A percentile compares a stretch with the other conserved stretches of the same genome.
phyloP scores from a whole-genome alignment of 768 basidiomycete species.

The Ramaria rubella region DNA sequence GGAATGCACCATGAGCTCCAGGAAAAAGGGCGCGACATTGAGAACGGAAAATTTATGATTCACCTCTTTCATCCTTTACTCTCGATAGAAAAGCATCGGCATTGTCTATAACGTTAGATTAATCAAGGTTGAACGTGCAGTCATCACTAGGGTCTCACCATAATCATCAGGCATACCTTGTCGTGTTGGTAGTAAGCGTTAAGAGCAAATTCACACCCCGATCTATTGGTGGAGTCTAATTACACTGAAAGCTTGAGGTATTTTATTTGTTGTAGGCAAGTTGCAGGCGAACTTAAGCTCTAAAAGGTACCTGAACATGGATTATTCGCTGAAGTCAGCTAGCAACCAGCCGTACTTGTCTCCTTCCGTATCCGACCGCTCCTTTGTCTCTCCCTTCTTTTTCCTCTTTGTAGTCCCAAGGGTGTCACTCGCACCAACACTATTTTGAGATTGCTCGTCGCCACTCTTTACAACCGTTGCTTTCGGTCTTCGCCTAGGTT shows the following conservation, averaged over 20 bases:
- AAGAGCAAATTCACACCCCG: conserved; percentile 1
- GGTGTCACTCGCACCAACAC: background rate
- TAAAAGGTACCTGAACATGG: too few species aligned
- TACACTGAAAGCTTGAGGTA: background rate
- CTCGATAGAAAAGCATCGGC: conserved; percentile 10
- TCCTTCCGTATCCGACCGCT: background rate
- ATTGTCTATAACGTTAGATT: background rate
- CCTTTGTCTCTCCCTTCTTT: background rate
- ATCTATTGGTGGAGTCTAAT: background rate
- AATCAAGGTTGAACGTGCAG: background rate
- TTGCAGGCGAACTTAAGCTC: too few species aligned
- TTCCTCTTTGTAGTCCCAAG: background rate
- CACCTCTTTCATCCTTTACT: conserved; percentile 11
- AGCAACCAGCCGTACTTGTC: background rate
- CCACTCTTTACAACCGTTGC: background rate
- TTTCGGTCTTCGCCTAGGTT: background rate
- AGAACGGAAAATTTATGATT: background rate
- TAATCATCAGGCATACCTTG: conserved; percentile 10
- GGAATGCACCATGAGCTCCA: conserved; percentile 11
- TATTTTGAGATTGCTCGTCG: background rate
- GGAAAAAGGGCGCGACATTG: conserved; percentile 1
- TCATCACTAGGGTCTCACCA: background rate
- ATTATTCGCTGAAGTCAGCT: background rate
- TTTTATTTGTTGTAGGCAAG: too few species aligned
- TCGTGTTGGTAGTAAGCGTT: background rate